Base-by-base conservation (phyloP, 2,329 filamentous ascomycete genomes). In the Calonectria pseudoturangicola region DNA sequence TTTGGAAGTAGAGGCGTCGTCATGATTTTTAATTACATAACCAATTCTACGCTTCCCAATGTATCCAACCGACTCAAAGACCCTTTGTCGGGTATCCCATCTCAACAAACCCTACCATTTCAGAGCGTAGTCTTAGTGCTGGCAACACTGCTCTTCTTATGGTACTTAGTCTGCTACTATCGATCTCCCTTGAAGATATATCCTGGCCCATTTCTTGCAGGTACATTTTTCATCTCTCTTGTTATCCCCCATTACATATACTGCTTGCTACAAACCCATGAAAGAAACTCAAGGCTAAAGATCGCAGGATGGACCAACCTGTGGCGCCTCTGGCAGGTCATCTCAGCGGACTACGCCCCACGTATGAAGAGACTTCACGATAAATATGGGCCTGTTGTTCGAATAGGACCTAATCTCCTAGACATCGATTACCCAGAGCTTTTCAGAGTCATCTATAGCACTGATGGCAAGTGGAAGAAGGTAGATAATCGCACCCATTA, bases 361-460 rank as follows among this genome's bases (percentile, higher is more conserved):
- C 73, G 78, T 1, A 77, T 82, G 18, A 77, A 83, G 12, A 77
- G 80, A 18, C 76, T 86, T 0, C 85, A 86, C 66, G 75, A 80
- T 8, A 80, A 82, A 71, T 83, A 86, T 71, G 85, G 85, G 0
- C 84, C 85, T 0, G 81, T 85, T 12, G 84, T 87, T 3, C 84
- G 84, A 9, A 82, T 45, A 33, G 58, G 39, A 0, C 86, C 86
- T 4, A 84, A 84, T 47, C 72, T 83, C 2, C 72, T 86, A 2
- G 82, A 83, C 47, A 74, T 87, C 5, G 82, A 85, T 65, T 76
- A 81, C 0, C 84, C 85, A 0, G 81, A 83, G 30, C 68, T 86
- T 66, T 80, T 83, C 71, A 83, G 83, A 63, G 80, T 79, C 1
- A 74, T 86, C 10, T 87, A 85, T 48, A 81, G 74, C 47, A 82